Percentiles rank a stretch among this genome's conserved stretches.
Conservation (phyloP, 257 asterid species). For the Fraxinus americana region DNA sequence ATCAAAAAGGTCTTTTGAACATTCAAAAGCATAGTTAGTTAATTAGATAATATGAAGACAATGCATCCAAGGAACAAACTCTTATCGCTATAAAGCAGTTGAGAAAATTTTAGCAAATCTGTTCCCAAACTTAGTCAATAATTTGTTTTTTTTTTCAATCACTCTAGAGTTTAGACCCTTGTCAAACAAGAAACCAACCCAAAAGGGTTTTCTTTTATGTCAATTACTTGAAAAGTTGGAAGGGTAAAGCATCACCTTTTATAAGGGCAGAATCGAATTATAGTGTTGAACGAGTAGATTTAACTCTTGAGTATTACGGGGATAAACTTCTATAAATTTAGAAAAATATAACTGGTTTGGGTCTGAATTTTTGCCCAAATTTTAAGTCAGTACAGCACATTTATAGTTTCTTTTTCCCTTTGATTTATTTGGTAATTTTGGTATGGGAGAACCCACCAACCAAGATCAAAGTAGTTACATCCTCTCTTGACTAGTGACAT, state of each 20-base stretch:
- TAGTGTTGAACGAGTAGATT: background rate
- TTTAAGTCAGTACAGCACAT: constrained; percentile 9
- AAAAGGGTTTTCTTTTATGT: background rate
- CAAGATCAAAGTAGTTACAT: constrained; percentile 63
- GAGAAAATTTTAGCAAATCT: constrained; percentile 21
- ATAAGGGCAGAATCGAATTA: too few relatives aligned
- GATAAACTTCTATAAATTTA: background rate
- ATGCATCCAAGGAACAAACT: constrained; percentile 37
- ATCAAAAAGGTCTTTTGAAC: background rate
- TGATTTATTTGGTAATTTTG: constrained; percentile 36
- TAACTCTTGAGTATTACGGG: background rate
- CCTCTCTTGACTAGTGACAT: constrained; percentile 75
- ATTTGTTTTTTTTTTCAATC: background rate
- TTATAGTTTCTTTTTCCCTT: background rate
- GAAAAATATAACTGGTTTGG: constrained; percentile 16
- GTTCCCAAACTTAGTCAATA: constrained; percentile 5
- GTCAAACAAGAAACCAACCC: constrained; percentile 10
- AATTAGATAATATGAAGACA: constrained; percentile 22
- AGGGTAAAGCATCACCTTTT: constrained; percentile 19
- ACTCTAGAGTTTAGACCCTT: background rate
- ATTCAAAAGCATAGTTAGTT: constrained; percentile 18
- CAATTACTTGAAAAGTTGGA: background rate
- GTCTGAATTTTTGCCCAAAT: constrained; percentile 45
- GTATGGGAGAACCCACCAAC: constrained; percentile 66
- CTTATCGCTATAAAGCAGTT: constrained; percentile 45